A percentile compares a stretch with the other conserved stretches of the same genome.
These are phyloP conservation scores for Astrocystis sublimbata DNA, from an alignment of 495 filamentous ascomycete genomes.

Conservation along the genomic window DNA sequence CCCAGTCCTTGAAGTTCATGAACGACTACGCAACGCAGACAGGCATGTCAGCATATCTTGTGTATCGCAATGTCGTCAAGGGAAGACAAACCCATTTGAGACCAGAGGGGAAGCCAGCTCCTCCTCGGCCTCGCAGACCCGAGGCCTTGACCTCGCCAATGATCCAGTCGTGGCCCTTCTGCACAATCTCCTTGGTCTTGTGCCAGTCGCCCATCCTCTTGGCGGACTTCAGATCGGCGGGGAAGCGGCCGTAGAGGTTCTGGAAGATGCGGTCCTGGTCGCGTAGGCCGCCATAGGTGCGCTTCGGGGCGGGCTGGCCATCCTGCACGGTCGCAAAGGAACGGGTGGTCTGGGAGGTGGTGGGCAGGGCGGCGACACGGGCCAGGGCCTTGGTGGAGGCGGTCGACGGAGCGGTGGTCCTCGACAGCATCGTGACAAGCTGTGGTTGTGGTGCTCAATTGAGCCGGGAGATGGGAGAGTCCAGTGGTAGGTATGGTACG, in stretches of 20 bases:
- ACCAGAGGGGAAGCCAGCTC: slow-evolving; percentile 95
- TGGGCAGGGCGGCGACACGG: slow-evolving; percentile 38
- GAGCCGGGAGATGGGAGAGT: slow-evolving; percentile 45
- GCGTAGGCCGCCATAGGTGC: slow-evolving; percentile 78
- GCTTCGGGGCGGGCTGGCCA: slow-evolving; percentile 60
- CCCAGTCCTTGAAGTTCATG: slow-evolving; percentile 99
- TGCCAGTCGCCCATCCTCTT: slow-evolving; percentile 99
- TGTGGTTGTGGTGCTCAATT: slow-evolving; percentile 43
- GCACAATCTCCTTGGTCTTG: slow-evolving; percentile 96
- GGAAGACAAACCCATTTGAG: slow-evolving; percentile 86
- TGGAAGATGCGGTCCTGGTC: slow-evolving; percentile 99
- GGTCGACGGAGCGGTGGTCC: slow-evolving; percentile 47
- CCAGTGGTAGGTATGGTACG: slow-evolving; percentile 46
- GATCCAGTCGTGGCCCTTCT: slow-evolving; percentile 98
- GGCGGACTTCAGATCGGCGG: slow-evolving; percentile 85
- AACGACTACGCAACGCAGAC: slow-evolving; percentile 69
- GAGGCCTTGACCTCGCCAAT: slow-evolving; percentile 96
- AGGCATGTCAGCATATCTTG: slow-evolving; percentile 27
- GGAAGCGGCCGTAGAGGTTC: slow-evolving; percentile 93
- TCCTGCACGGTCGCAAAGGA: slow-evolving; percentile 90
- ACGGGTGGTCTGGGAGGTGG: slow-evolving; percentile 34
- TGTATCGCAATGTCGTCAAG: not conserved
- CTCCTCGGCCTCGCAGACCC: slow-evolving; percentile 91
- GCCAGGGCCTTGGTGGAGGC: slow-evolving; percentile 44
- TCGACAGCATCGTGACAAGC: slow-evolving; percentile 50